Base-by-base conservation (phyloP, 2,329 filamentous ascomycete genomes). In the Laburnicola sp. region DNA sequence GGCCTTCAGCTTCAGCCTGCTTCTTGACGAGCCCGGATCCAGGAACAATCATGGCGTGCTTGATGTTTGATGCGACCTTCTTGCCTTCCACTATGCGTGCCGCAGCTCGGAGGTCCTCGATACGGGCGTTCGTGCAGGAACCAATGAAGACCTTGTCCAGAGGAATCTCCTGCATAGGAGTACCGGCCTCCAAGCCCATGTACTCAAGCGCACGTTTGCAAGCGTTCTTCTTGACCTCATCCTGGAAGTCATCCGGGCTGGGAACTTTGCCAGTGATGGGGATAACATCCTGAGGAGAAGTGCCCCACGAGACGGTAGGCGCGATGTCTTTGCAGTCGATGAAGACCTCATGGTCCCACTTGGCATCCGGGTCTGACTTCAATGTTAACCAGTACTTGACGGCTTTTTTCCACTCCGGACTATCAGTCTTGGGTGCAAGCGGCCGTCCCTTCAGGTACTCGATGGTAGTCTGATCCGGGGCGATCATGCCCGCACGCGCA, bases 91-190 rank as follows among this genome's bases (percentile, higher is more conserved):
- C 89, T 34, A 99, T 84, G 53, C 85, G 82, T 34, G 93, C 91
- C 8, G 93, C 93, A 27, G 89, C 88, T 34, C 93, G 86, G 59
- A 99, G 79, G 80, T 99, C 94, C 76, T 97, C 94, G 58, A 99
- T 97, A 67, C 94, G 86, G 10, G 92, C 90, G 73, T 99, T 99
- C 30, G 94, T 99, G 83, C 94, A 99, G 9, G 91, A 96, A 39
- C 94, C 94, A 64, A 97, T 97, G 73, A 97, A 99, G 59, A 97
- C 86, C 80, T 97, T 97, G 81, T 99, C 94, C 46, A 97, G 77
- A 25, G 80, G 76, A 59, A 99, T 87, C 11, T 97, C 91, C 72
- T 96, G 84, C 86, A 99, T 93, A 6, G 83, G 87, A 0, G 89
- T 96, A 49, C 91, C 91, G 23, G 93, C 80, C 4, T 82, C 87